Base-by-base conservation (phyloP, 106 monocot genomes). In the Dendrobium catenatum region DNA sequence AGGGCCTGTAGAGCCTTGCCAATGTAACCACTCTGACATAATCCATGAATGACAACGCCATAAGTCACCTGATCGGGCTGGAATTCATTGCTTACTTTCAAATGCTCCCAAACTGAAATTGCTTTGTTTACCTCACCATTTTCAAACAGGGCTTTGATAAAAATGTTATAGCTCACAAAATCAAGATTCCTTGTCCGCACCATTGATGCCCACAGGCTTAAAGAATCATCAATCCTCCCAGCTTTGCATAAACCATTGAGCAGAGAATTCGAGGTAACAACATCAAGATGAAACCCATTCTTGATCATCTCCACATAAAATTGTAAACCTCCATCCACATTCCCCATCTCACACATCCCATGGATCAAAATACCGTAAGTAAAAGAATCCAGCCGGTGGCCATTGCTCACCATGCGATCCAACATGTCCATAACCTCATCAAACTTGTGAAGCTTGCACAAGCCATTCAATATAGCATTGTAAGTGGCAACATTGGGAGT, bases 1-100 rank as follows among this genome's bases (percentile, higher is more conserved):
- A 97, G 80, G 2, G 88, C 82, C 78, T 56, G 48, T 68, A 99
- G 82, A 61, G 98, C 95, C 83, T 88, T 95, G 79, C 78, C 86
- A 75, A 89, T 75, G 46, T 86, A 88, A 73, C 95, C 93, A 22
- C 85, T 87, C 78, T 91, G 83, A 56, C 91, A 95, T 55, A 93
- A 80, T 10, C 95, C 95, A 86, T 95, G 92, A 78, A 95, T 88
- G 33, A 99, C n/a, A 56, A 90, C 79, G 68, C 91, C 91, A 78
- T 81, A 91, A 79, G 91, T 89, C 1, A 83, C 82, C 0, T 83
- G 85, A 86, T 95, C 88, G 3, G 88, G 86, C 76, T 4, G 10
- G 75, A 79, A 91, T 41, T 42, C 46, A 19, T 58, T 42, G 42
- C 89, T 88, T 66, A 82, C 74, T 44, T 79, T 72, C 75, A 95